Evolutionary conservation across 2,329 filamentous ascomycete genomes (phyloP), one percentile per base, ranked within the genome.

Genomic region (Sclerotinia sclerotiorum): DNA sequence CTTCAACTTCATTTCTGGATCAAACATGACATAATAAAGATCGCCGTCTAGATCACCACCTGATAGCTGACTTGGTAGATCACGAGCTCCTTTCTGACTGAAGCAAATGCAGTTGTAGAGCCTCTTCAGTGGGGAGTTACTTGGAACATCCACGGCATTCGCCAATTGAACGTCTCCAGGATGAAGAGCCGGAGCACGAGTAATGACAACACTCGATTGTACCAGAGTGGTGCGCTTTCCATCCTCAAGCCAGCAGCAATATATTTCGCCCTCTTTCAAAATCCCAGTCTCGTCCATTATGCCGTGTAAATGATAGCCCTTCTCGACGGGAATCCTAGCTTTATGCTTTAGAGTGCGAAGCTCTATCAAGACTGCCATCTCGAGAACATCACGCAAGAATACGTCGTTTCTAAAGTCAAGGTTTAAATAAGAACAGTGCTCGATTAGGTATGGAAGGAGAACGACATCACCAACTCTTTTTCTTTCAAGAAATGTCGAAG

Each of bases 41-140:
- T 97, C 93, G 0, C 93, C 93, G 72, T 95, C 92, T 0, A 97
- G 83, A 77, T 97, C 93, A 0, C 93, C 93, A 1, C 93, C 93
- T 65, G 90, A 90, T 0, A 97, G 82, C 77, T 90, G 85, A 70
- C 91, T 94, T 0, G 92, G 92, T 0, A 97, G 80, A 74, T 96
- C 93, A 21, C 93, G 86, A 0, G 73, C 35, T 0, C 93, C 93
- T 54, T 85, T 82, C 68, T 88, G 86, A 69, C 89, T 93, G 76
- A 97, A 97, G 1, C 91, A 87, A 21, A 97, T 84, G 69, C 92
- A 94, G 74, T 96, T 97, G 2, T 82, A 80, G 1, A 94, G 82
- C 0, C 81, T 75, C 1, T 80, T 79, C 1, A 96, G 81, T 0
- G 90, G 86, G 21, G 90, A 91, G 0, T 80, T 79, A 0, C 69